Percentiles rank a stretch among this genome's conserved stretches.
These are phyloP conservation scores for Boletus coccyginus DNA, from an alignment of 768 basidiomycete genomes.

Conservation along the genomic window DNA sequence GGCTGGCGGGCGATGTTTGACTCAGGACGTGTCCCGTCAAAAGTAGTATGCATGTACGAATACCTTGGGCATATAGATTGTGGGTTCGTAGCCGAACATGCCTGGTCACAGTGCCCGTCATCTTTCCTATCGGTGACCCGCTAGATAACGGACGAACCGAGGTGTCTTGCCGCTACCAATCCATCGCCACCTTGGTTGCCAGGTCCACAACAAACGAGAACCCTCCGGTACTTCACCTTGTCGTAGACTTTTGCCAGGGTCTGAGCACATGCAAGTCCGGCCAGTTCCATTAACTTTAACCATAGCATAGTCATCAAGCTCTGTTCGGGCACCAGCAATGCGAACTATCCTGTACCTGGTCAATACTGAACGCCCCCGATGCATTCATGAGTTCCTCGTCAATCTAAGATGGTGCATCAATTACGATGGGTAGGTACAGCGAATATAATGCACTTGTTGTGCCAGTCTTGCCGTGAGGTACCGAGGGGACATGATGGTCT, in stretches of 20 bases:
- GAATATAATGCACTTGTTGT: constrained; percentile 53
- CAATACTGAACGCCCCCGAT: constrained; percentile 89
- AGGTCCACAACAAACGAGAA: constrained; percentile 95
- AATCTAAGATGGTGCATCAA: constrained; percentile 50
- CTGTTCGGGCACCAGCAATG: not conserved
- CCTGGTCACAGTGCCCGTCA: constrained; percentile 40
- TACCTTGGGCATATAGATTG: constrained; percentile 93
- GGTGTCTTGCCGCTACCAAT: constrained; percentile 91
- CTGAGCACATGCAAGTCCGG: constrained; percentile 92
- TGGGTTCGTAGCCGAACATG: constrained; percentile 89
- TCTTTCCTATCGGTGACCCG: not conserved
- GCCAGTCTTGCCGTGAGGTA: constrained; percentile 72
- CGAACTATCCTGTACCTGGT: constrained; percentile 57
- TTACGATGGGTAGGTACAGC: not conserved
- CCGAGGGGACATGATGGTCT: constrained; percentile 43
- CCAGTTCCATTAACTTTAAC: constrained; percentile 88
- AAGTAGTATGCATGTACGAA: not conserved
- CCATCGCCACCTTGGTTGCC: constrained; percentile 99
- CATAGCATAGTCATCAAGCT: not conserved
- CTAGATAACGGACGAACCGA: constrained; percentile 50
- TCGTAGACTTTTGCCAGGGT: constrained; percentile 76
- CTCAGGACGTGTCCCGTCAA: not conserved
- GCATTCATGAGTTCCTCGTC: constrained; percentile 91
- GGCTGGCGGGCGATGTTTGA: constrained; percentile 46
- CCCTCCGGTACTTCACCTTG: constrained; percentile 63